A percentile compares a stretch with the other conserved stretches of the same genome.
Conservation (phyloP, 2,329 filamentous ascomycete genomes). For the Xylariales sp. region DNA sequence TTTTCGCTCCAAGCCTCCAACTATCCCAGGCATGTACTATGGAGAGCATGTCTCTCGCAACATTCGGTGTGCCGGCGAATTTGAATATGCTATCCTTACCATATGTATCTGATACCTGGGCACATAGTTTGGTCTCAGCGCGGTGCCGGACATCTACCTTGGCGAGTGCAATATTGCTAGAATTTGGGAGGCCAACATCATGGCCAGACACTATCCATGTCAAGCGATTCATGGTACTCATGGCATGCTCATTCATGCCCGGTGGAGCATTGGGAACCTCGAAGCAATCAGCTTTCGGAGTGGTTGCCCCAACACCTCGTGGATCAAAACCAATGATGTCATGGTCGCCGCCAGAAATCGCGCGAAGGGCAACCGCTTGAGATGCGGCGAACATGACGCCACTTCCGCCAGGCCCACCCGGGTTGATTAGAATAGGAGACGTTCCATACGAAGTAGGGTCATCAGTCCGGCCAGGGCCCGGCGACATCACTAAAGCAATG, state of each 20-base stretch:
- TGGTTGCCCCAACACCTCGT: constrained; percentile 35
- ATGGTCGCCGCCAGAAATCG: constrained; percentile 31
- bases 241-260: constrained; percentile 18
- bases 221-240: constrained; percentile 25
- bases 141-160: constrained; percentile 21
- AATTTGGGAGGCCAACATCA: constrained; percentile 29
- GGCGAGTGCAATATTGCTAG: constrained; percentile 25
- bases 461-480: constrained; percentile 23
- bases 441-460: constrained; percentile 25
- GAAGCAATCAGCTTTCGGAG: constrained; percentile 35
- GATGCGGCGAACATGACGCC: constrained; percentile 26
- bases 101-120: constrained; percentile 19
- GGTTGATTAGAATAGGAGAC: constrained; percentile 39
- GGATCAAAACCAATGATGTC: constrained; percentile 46
- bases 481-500: constrained; percentile 29
- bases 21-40: constrained; percentile 34
- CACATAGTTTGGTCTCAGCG: constrained; percentile 27
- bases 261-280: constrained; percentile 15
- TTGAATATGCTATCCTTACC: constrained; percentile 26
- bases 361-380: constrained; percentile 25
- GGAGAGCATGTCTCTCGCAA: constrained; percentile 35
- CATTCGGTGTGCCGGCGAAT: constrained; percentile 26
- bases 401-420: constrained; percentile 41
- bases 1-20: constrained; percentile 18
- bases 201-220: constrained; percentile 25